Percentiles rank a stretch among this genome's conserved stretches.
Evolutionary conservation across 176 grass and related monocot species (phyloP).

Genomic region (Chrysopogon serrulatus): DNA sequence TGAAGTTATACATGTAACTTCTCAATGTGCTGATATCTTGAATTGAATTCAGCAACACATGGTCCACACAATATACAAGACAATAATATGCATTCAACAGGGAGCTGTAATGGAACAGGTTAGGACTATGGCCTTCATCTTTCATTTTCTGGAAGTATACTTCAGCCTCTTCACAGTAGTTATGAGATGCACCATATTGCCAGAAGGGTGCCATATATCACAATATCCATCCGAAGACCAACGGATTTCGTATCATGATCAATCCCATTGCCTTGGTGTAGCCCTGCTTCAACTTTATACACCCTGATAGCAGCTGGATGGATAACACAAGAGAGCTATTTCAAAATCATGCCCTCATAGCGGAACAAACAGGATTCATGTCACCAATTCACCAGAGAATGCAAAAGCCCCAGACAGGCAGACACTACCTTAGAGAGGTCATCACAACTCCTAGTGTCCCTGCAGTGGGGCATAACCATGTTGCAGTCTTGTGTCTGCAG

Average conservation of each 20-base stretch:
- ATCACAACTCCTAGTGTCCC: constrained; percentile 59
- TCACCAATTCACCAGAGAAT: neutral
- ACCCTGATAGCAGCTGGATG: constrained; percentile 76
- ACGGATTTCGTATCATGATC: constrained; percentile 55
- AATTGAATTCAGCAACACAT: constrained; percentile 55
- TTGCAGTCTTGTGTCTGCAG: constrained; percentile 81
- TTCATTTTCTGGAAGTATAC: constrained; percentile 86
- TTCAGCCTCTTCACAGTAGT: constrained; percentile 73
- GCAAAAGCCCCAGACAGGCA: neutral
- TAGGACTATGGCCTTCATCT: constrained; percentile 75
- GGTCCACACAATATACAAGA: constrained; percentile 81
- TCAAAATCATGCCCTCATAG: neutral
- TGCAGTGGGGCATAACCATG: constrained; percentile 66
- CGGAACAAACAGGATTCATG: neutral
- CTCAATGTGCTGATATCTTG: constrained; percentile 71
- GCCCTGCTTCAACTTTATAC: constrained; percentile 68
- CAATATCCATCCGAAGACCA: constrained; percentile 76
- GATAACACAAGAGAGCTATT: constrained; percentile 21
- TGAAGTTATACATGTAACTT: constrained; percentile 86
- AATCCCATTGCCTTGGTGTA: constrained; percentile 72
- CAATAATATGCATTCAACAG: constrained; percentile 86
- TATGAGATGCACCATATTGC: constrained; percentile 86
- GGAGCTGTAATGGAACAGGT: constrained; percentile 97
- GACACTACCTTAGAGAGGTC: constrained; percentile 65
- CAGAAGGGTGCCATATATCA: constrained; percentile 87